Conservation (phyloP, 192 early-diverging fungal species). For the Funneliformis mosseae region DNA sequence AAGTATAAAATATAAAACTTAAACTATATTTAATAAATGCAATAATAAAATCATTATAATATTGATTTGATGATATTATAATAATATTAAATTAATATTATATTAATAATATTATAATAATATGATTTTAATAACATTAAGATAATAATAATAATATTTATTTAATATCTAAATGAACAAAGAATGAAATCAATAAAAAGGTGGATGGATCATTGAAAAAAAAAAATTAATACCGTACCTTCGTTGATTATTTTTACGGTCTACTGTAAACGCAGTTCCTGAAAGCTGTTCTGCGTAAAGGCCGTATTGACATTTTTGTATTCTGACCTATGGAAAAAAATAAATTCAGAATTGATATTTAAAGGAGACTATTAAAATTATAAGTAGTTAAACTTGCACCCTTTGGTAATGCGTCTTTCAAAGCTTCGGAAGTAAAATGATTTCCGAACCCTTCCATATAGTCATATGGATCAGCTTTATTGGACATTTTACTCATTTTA, state of each 20-base stretch:
- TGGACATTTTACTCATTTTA: conserved; percentile 19
- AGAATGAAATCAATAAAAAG: not conserved
- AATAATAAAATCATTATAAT: too few species aligned
- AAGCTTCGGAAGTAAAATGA: conserved; percentile 82
- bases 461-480: conserved; percentile 46
- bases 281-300: conserved; percentile 96
- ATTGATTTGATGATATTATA: too few species aligned
- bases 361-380: not conserved
- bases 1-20: too few species aligned
- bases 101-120: too few species aligned
- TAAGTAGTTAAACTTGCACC: conserved; percentile 46
- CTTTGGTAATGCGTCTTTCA: conserved; percentile 79
- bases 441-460: conserved; percentile 90
- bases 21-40: too few species aligned
- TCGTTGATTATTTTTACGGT: conserved; percentile 76
- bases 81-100: too few species aligned
- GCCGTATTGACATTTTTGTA: conserved; percentile 85
- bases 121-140: too few species aligned
- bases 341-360: not conserved
- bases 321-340: conserved; percentile 68
- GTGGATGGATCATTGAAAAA: not conserved
- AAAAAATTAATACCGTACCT: conserved; percentile 45
- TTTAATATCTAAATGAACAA: too few species aligned
- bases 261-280: conserved; percentile 88
- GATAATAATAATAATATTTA: too few species aligned